Evolutionary conservation across 2,329 filamentous ascomycete species (phyloP).

Genomic region (Phyllosticta citriasiana): DNA sequence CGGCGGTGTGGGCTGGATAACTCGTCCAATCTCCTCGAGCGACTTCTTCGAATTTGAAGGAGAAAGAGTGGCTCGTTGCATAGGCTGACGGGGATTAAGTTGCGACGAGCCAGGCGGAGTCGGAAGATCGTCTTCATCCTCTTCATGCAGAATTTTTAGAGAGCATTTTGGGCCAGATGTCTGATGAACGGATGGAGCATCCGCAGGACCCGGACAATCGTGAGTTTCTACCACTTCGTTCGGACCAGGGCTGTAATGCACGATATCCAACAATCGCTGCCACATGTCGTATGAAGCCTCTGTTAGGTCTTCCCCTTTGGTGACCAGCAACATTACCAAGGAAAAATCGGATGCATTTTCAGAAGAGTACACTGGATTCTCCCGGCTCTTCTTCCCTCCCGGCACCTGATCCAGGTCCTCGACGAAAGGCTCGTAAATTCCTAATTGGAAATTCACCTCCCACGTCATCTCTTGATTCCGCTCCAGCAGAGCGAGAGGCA

Average conservation of each 20-base stretch:
- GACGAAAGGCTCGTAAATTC: constrained; percentile 17
- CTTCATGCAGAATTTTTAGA: not conserved
- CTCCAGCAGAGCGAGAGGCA: constrained; percentile 15
- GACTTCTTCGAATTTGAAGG: not conserved
- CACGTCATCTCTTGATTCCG: constrained; percentile 19
- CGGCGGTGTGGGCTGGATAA: not conserved
- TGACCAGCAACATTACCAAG: constrained; percentile 17
- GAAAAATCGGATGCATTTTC: constrained; percentile 19
- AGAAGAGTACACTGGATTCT: constrained; percentile 19
- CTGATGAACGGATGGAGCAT: no score
- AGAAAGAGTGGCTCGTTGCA: not conserved
- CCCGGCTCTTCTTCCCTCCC: constrained; percentile 17
- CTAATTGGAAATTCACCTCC: constrained; percentile 21
- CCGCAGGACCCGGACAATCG: not conserved
- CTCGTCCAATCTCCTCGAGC: no score
- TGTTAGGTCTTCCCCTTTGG: constrained; percentile 14
- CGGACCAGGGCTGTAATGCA: not conserved
- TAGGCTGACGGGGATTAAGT: not conserved
- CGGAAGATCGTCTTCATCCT: not conserved
- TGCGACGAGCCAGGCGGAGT: constrained; percentile 5
- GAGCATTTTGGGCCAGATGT: no score
- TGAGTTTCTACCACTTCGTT: not conserved
- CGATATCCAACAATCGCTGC: constrained; percentile 14
- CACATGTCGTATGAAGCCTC: constrained; percentile 17
- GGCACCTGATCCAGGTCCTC: constrained; percentile 15